Evolutionary conservation across 208 protist genomes (phyloP), one percentile per base, ranked within the genome.

Genomic region (Strigomonas galati): DNA sequence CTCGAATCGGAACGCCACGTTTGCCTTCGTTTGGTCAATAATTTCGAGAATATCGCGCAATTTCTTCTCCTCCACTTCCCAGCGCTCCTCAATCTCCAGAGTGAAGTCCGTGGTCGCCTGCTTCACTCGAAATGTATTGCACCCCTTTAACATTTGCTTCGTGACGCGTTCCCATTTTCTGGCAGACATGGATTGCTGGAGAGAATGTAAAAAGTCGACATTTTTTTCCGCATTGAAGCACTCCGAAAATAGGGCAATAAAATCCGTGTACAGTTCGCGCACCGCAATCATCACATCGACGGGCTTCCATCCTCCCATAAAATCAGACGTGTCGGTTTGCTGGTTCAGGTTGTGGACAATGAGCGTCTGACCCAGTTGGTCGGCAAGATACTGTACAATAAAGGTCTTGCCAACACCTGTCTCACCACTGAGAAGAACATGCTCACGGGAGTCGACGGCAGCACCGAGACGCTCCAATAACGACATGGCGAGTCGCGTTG

Each of bases 271-370:
- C 12, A 91, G 59, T 40, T 85, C 73, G 32, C 85, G 74, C 32
- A 92, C 82, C 10, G 74, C 62, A 40, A 91, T 69, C 21, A 82
- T 74, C 0, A 99, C 79, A 64, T 99, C 97, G 14, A 99, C 87
- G 21, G 99, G 99, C 72, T 98, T 98, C 84, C 98, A 99, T 7
- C 99, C 99, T 46, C 99, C 99, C 71, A 99, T 92, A 44, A 99
- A 95, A 68, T 99, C 99, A 24, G 92, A 82, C 52, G 90, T 94
- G 66, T 99, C 99, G 4, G 88, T 99, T 82, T 99, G 99, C 82
- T 99, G 97, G 69, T 97, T 99, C 60, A 99, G 85, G 78, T 99
- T 99, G 69, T 98, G 87, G 17, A 99, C 97, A 56, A 98, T 81
- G 0, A 99, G 84, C 53, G 92, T 82, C 62, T 94, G 82, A 15